phyloP scores from a whole-genome alignment of 495 filamentous ascomycete genomes.

The Pyronema omphalodes region DNA sequence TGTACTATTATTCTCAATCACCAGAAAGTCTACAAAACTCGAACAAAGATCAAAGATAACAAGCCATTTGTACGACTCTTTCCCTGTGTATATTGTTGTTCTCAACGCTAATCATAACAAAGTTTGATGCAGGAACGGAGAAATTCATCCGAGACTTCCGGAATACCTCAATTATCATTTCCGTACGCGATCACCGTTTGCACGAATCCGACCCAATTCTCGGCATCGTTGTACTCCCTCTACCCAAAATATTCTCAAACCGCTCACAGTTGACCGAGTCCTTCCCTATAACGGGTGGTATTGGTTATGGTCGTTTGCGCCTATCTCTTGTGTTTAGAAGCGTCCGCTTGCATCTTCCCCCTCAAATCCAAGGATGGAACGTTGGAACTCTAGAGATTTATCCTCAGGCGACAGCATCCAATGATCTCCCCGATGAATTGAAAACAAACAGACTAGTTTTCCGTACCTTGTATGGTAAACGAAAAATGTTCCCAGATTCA shows the following conservation, averaged over 20 bases:
- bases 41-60: constrained; percentile 54
- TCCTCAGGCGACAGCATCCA: not conserved
- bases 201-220: constrained; percentile 45
- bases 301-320: constrained; percentile 43
- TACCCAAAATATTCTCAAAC: constrained; percentile 34
- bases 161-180: constrained; percentile 40
- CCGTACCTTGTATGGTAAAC: constrained; percentile 3
- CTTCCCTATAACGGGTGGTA: constrained; percentile 39
- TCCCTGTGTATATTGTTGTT: not conserved
- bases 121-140: constrained; percentile 57
- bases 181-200: constrained; percentile 41
- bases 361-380: constrained; percentile 41
- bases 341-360: constrained; percentile 36
- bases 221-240: constrained; percentile 44
- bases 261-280: constrained; percentile 40
- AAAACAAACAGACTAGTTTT: constrained; percentile 1
- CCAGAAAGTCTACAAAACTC: constrained; percentile 44
- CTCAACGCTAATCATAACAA: constrained; percentile 25
- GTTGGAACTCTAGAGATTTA: constrained; percentile 25
- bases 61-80: constrained; percentile 1
- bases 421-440: not conserved
- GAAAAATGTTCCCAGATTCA: not conserved
- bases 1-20: constrained; percentile 52
- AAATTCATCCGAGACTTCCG: constrained; percentile 45
- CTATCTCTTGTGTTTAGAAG: constrained; percentile 51